Conservation (phyloP, 1,284 basidiomycete species). For the Taiwanofungus camphoratus region DNA sequence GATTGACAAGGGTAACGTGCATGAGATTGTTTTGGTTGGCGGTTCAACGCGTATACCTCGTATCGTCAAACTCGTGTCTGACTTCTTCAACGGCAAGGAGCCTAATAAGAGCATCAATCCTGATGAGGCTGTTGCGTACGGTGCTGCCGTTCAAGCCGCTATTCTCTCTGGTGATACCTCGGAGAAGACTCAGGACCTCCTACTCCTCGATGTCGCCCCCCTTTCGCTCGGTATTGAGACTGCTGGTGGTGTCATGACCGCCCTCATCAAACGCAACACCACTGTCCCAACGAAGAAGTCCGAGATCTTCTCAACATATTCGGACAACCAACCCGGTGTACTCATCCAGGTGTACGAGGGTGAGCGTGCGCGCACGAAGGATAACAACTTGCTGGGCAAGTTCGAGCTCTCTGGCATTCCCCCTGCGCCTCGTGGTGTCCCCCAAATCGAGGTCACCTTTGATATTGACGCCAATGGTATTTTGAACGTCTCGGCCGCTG, state of each 20-base stretch:
- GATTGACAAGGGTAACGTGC: slow-evolving; percentile 93
- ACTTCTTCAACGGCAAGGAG: slow-evolving; percentile 98
- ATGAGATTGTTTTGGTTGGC: slow-evolving; percentile 97
- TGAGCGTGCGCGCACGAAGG: slow-evolving; percentile 98
- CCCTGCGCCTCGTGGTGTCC: slow-evolving; percentile 96
- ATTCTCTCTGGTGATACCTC: slow-evolving; percentile 98
- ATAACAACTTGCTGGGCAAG: slow-evolving; percentile 99
- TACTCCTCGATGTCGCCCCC: slow-evolving; percentile 95
- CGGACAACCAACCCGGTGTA: slow-evolving; percentile 99
- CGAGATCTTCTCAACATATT: slow-evolving; percentile 98
- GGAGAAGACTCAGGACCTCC: slow-evolving; percentile 95
- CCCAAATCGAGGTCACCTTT: slow-evolving; percentile 97
- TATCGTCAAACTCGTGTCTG: slow-evolving; percentile 96
- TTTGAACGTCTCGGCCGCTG: slow-evolving; percentile 91
- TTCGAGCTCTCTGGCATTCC: slow-evolving; percentile 98
- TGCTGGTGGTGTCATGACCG: slow-evolving; percentile 97
- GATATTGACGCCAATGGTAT: slow-evolving; percentile 99
- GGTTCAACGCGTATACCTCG: slow-evolving; percentile 99
- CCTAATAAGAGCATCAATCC: slow-evolving; percentile 98
- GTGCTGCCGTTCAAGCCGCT: slow-evolving; percentile 98
- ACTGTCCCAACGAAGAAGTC: slow-evolving; percentile 99
- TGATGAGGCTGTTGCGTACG: slow-evolving; percentile 98
- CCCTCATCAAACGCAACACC: slow-evolving; percentile 97
- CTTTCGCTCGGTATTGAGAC: slow-evolving; percentile 98
- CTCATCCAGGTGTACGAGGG: slow-evolving; percentile 99